Evolutionary conservation across 345 rosid genomes (phyloP).

Genomic region (Alliaria petiolata): DNA sequence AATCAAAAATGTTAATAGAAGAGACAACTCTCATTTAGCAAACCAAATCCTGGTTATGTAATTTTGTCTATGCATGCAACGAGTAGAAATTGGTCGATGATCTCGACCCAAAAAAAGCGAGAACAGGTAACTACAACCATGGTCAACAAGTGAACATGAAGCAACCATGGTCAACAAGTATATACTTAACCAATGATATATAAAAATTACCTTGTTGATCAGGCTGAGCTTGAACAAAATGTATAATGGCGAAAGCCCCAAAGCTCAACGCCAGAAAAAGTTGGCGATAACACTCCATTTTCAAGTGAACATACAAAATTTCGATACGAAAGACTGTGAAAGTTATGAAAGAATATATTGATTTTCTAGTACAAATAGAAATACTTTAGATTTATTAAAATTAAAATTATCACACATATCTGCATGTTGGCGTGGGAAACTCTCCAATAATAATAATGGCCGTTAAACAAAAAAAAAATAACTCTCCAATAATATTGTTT

Average conservation of each 20-base stretch:
- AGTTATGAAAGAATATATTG: background rate
- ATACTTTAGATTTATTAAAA: background rate
- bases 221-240: slow-evolving; percentile 21
- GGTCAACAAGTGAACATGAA: background rate
- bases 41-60: background rate
- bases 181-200: background rate
- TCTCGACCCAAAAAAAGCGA: too few relatives aligned
- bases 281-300: background rate
- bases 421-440: background rate
- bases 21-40: background rate
- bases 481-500: background rate
- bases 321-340: background rate
- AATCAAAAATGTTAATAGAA: background rate
- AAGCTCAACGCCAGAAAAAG: background rate
- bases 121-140: too few relatives aligned
- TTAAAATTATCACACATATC: background rate
- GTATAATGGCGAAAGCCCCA: background rate
- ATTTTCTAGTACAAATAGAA: background rate
- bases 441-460: background rate
- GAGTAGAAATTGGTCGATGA: background rate
- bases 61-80: too few relatives aligned
- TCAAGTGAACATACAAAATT: background rate
- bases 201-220: background rate
- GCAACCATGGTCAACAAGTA: too few relatives aligned
- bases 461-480: too few relatives aligned